Evolutionary conservation across 345 rosid genomes (phyloP).

Genomic region (Salix exigua): DNA sequence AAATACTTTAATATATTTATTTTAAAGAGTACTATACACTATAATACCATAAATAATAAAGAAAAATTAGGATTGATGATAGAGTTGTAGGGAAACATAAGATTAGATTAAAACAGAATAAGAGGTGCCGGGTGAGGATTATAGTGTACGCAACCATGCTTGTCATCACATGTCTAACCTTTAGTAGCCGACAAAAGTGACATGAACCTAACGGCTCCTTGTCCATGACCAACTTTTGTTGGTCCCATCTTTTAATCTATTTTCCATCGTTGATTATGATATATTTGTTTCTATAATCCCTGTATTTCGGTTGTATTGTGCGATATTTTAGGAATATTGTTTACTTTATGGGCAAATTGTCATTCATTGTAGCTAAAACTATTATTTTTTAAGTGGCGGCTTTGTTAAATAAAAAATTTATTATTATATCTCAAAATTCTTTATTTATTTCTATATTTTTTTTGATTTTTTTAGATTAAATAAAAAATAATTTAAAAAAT

Average conservation of each 20-base stretch:
- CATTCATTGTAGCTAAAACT: neutral
- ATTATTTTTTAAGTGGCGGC: too few species aligned
- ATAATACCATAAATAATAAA: too few species aligned
- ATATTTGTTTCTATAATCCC: too few species aligned
- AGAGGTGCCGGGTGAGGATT: neutral
- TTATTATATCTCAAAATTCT: too few species aligned
- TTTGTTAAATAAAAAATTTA: too few species aligned
- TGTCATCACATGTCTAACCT: neutral
- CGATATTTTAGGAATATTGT: neutral
- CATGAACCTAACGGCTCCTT: neutral
- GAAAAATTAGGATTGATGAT: too few species aligned
- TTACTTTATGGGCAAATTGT: neutral
- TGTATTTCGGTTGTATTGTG: neutral
- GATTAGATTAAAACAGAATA: neutral
- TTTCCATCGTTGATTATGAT: neutral
- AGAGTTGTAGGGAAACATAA: neutral
- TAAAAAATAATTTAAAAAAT: too few species aligned
- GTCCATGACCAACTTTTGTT: neutral
- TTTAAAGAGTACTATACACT: too few species aligned
- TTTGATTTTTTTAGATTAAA: too few species aligned
- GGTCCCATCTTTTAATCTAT: neutral
- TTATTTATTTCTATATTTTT: too few species aligned
- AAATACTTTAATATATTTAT: too few species aligned
- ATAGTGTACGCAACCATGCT: neutral
- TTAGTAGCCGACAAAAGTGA: neutral